Evolutionary conservation across 345 rosid species (phyloP).

Genomic region (Cardiospermum halicacabum): DNA sequence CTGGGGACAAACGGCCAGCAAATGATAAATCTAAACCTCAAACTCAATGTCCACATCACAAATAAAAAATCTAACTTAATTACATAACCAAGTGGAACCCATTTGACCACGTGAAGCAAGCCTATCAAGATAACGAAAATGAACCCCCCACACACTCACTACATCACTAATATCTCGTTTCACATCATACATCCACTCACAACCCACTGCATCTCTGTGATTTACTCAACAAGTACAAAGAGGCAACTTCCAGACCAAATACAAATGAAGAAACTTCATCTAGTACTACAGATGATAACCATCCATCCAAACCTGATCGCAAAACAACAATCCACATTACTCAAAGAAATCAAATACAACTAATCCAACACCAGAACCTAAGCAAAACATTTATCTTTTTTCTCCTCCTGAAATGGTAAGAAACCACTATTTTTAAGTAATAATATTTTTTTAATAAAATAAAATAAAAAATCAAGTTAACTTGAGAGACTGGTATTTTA

Average conservation of each 20-base stretch:
- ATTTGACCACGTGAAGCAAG: conserved; percentile 10
- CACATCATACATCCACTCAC: neutral
- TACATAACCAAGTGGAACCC: conserved; percentile 12
- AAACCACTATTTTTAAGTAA: too few species aligned
- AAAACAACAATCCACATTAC: neutral
- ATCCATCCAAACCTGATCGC: neutral
- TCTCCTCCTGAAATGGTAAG: too few species aligned
- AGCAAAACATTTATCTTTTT: too few species aligned
- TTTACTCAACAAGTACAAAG: too few species aligned
- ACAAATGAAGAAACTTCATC: neutral
- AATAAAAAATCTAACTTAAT: neutral
- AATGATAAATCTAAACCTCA: neutral
- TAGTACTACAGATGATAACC: neutral
- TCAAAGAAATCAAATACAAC: neutral
- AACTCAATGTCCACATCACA: neutral
- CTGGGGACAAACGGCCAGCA: conserved; percentile 6
- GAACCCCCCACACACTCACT: neutral
- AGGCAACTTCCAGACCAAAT: neutral
- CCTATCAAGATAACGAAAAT: conserved; percentile 9
- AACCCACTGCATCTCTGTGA: neutral
- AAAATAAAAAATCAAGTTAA: neutral
- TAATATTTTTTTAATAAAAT: too few species aligned
- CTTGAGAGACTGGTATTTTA: neutral
- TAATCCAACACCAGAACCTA: neutral
- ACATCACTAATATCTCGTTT: too few species aligned